Base-by-base conservation (phyloP, 2,329 filamentous ascomycete species). In the Passalora sequoiae region DNA sequence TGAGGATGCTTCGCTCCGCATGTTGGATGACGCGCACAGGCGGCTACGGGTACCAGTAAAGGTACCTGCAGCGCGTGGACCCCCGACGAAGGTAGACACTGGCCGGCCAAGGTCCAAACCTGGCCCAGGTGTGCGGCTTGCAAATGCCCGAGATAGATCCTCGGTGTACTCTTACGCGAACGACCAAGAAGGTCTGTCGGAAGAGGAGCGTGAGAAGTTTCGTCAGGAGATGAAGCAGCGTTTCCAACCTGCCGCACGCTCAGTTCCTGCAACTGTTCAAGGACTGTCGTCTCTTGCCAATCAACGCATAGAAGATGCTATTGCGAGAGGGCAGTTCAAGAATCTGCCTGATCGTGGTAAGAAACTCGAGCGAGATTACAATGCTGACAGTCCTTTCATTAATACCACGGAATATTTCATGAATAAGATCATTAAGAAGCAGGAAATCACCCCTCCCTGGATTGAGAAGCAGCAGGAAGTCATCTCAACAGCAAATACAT, bases 391-490 rank as follows among this genome's bases (percentile, higher is more conserved):
- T 55, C 89, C 92, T 0, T 97, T 94, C 59, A 80, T 97, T 44
- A 88, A 97, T 60, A 97, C 91, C 0, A 97, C 92, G 0, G 91
- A 97, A 66, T 96, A 96, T 63, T 86, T 97, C 57, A 84, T 97
- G 84, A 97, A 98, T 68, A 92, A 94, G 68, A 96, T 97, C 71
- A 96, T 98, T 51, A 86, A 96, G 68, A 84, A 85, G 46, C 92
- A 98, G 66, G 89, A 95, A 15, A 86, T 97, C 47, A 87, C 94
- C 1, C 92, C 92, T 1, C 91, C 91, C 0, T 98, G 92, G 92
- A 97, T 98, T 47, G 92, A 98, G 67, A 97, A 96, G 68, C 92
- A 98, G 64, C 91, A 97, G 62, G 89, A 96, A 58, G 70, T 97
- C 4, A 75, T 81, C 8, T 80, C 78, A 47, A 77, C 85, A 0